These are phyloP conservation scores for Ophiocordyceps camponoti-leonardi DNA, from an alignment of 2,329 filamentous ascomycete genomes.

Conservation along the genomic window DNA sequence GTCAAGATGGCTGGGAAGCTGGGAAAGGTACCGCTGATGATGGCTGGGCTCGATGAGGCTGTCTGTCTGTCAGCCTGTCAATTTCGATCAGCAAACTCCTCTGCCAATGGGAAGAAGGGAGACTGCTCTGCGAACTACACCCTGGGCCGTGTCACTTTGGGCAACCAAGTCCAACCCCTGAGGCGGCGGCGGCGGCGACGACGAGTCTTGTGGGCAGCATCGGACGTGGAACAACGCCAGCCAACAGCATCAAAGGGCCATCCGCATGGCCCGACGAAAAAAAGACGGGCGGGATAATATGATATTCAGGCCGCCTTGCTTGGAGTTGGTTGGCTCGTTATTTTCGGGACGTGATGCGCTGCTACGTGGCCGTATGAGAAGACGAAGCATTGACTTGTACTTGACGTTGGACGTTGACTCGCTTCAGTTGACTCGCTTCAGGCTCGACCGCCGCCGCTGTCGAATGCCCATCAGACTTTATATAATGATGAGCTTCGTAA, in stretches of 20 bases:
- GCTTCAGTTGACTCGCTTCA: neutral
- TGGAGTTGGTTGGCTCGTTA: neutral
- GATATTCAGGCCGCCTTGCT: neutral
- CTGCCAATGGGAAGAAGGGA: neutral
- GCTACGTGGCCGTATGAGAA: neutral
- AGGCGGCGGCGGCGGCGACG: neutral
- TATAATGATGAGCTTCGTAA: neutral
- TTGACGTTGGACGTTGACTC: neutral
- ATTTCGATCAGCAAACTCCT: neutral
- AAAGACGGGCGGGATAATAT: neutral
- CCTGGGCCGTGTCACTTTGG: neutral
- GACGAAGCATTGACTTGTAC: neutral
- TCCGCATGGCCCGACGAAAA: neutral
- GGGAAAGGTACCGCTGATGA: slow-evolving; percentile 25
- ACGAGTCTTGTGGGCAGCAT: neutral
- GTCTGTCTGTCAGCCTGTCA: slow-evolving; percentile 3
- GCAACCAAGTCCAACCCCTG: neutral
- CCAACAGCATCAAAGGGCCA: neutral
- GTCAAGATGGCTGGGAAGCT: slow-evolving; percentile 56
- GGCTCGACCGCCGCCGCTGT: neutral
- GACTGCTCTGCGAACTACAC: neutral
- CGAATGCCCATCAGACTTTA: neutral
- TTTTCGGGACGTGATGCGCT: neutral
- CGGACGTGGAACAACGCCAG: neutral
- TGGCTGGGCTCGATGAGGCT: neutral